Base-by-base conservation (phyloP, 208 protist species). In the Leishmania guyanensis region DNA sequence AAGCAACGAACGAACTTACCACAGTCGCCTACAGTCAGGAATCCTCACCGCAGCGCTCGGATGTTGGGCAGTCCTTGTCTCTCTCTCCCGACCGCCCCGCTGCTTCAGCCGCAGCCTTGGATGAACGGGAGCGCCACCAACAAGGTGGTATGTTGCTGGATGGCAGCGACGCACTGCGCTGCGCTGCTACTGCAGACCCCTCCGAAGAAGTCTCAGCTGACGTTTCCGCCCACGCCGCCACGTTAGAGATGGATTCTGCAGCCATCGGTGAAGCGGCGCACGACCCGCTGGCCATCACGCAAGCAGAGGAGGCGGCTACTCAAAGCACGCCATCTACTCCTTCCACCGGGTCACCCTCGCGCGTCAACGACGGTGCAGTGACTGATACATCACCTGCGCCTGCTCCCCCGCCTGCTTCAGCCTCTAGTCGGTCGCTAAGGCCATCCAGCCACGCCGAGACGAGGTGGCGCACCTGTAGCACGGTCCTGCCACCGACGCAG, bases 401-500 rank as follows among this genome's bases (percentile, higher is more conserved):
- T 17, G 36, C 39, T 17, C 20, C 17, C 17, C 46, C 75, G 62
- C 20, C 73, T 20, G 36, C 4, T 17, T 43, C 29, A 33, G 20
- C 53, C 73, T 22, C 53, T 17, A 26, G 14, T 33, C 33, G 16
- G 74, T 17, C 74, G 74, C 56, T 39, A 65, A 58, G 58, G 14
- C 20, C 16, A 9, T n/a, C 50, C 51, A 22, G 9, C 33, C 26
- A 39, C 48, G 5, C 29, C 0, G 72, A 76, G 36, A 29, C n/a
- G n/a, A 16, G 29, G 48, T 64, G 14, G 16, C 76, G n/a, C 60
- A n/a, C 43, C 76, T 29, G 33, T 6, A 58, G 43, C 43, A 50
- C 33, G n/a, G 8, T 83, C 58, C 70, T 80, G 56, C 83, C 78
- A 0, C 68, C 79, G 4, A 76, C 84, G 54, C 79, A 83, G 65